A percentile compares a stretch with the other conserved stretches of the same genome.
Conservation (phyloP, 2,329 filamentous ascomycete species). For the Aspergillus ibericus region DNA sequence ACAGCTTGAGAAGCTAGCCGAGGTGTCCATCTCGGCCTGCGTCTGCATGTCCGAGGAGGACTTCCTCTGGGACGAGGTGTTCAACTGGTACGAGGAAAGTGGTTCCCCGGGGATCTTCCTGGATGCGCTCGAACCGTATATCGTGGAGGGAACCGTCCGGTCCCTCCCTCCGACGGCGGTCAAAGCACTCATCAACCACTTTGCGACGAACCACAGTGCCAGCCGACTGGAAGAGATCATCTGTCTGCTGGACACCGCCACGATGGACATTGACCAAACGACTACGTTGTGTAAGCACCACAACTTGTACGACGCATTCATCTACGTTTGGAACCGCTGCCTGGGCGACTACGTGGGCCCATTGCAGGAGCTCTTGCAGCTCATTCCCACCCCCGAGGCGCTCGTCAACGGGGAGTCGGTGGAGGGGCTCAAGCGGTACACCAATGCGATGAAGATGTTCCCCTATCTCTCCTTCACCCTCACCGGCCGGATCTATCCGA, state of each 20-base stretch:
- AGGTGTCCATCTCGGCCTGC: slow-evolving; percentile 81
- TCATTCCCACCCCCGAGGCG: slow-evolving; percentile 29
- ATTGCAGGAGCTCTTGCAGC: slow-evolving; percentile 72
- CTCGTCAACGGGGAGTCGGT: slow-evolving; percentile 46
- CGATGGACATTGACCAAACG: slow-evolving; percentile 91
- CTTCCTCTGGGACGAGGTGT: slow-evolving; percentile 88
- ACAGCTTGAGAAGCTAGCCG: slow-evolving; percentile 74
- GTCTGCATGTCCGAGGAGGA: slow-evolving; percentile 73
- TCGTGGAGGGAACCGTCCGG: slow-evolving; percentile 74
- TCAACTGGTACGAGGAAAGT: slow-evolving; percentile 82
- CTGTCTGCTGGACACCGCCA: slow-evolving; percentile 85
- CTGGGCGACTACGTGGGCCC: slow-evolving; percentile 88
- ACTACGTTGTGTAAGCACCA: slow-evolving; percentile 89
- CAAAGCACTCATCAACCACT: slow-evolving; percentile 82
- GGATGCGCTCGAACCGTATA: slow-evolving; percentile 83
- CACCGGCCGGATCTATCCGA: slow-evolving; percentile 89
- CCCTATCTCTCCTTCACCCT: slow-evolving; percentile 90
- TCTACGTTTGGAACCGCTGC: slow-evolving; percentile 95
- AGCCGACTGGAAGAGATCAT: slow-evolving; percentile 87
- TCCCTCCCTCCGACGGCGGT: slow-evolving; percentile 78
- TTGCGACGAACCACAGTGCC: slow-evolving; percentile 72
- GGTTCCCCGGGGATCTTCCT: slow-evolving; percentile 75
- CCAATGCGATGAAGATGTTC: slow-evolving; percentile 83
- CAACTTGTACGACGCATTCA: slow-evolving; percentile 88
- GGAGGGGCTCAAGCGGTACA: slow-evolving; percentile 57